Evolutionary conservation across 768 basidiomycete species (phyloP), one percentile per base, ranked within the genome.

Genomic region (Clavulina sp.): DNA sequence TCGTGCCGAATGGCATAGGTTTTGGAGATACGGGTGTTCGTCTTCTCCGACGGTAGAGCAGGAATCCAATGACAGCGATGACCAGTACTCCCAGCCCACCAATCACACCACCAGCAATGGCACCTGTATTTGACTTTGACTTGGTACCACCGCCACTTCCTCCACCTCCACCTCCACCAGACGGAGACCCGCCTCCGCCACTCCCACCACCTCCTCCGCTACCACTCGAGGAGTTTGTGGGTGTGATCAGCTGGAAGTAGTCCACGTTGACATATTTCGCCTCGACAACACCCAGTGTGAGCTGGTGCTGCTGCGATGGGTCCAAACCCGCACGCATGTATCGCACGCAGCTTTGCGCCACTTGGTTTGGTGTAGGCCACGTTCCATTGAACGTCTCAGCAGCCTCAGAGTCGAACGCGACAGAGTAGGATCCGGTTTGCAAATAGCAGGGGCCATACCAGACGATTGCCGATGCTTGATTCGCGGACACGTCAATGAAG

Each of bases 91-190:
- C 50, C 23, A 52, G 7, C 19, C 50, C 50, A 21, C 50, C 50
- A 18, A 52, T 38, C 13, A 43, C 50, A 21, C 50, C 50, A 24
- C 50, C 50, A 28, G 40, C 50, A 28, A 52, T 52, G 36, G 50
- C 23, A n/a, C 50, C 50, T 21, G 23, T 24, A 28, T 52, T 52
- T 5, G 36, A 38, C 13, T 13, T 13, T 13, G 13, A 13, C 13
- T 38, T 13, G 13, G 36, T 13, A 21, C 36, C 36, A 38, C 36
- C 36, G 36, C 36, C 36, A 21, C 36, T 21, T 38, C 13, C 13
- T 38, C n/a, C n/a, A n/a, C n/a, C n/a, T n/a, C n/a, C n/a, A n/a
- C n/a, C n/a, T n/a, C n/a, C n/a, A n/a, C n/a, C n/a, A n/a, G n/a
- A n/a, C n/a, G n/a, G n/a, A n/a, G n/a, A n/a, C n/a, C n/a, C n/a